Evolutionary conservation across 2,329 filamentous ascomycete species (phyloP).

Genomic region (Zasmidium angulare): DNA sequence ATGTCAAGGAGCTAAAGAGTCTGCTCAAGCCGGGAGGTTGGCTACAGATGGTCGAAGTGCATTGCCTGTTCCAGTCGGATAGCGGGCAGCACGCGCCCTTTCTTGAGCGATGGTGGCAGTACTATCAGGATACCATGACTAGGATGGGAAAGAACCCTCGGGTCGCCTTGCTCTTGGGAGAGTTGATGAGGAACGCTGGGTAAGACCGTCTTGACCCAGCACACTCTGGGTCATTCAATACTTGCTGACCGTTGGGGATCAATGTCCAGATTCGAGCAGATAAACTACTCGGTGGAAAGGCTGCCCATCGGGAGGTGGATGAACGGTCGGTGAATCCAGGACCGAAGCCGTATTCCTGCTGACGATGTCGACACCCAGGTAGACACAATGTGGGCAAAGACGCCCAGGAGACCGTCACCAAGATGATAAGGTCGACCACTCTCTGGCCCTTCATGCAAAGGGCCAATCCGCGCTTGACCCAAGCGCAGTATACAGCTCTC

Average conservation of each 20-base stretch:
- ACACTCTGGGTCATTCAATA: neutral
- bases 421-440: constrained; percentile 19
- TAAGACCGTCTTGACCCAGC: constrained; percentile 3
- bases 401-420: constrained; percentile 10
- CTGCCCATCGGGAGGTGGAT: constrained; percentile 18
- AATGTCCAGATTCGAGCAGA: constrained; percentile 13
- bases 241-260: neutral
- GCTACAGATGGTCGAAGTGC: constrained; percentile 86
- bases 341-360: constrained; percentile 1
- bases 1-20: constrained; percentile 72
- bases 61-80: constrained; percentile 82
- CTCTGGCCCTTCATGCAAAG: constrained; percentile 19
- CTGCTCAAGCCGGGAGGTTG: constrained; percentile 75
- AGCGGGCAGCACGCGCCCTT: constrained; percentile 36
- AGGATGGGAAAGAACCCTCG: constrained; percentile 25
- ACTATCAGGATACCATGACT: constrained; percentile 21
- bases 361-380: neutral
- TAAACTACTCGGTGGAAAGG: neutral
- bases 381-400: constrained; percentile 6
- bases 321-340: neutral
- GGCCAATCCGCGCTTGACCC: constrained; percentile 10
- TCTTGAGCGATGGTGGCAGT: constrained; percentile 27
- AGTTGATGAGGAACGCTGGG: constrained; percentile 21
- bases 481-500: constrained; percentile 15
- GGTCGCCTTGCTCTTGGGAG: constrained; percentile 17